Evolutionary conservation across 2,329 filamentous ascomycete species (phyloP), one percentile per base, ranked within the genome.

Genomic region (Sporothrix protearum): DNA sequence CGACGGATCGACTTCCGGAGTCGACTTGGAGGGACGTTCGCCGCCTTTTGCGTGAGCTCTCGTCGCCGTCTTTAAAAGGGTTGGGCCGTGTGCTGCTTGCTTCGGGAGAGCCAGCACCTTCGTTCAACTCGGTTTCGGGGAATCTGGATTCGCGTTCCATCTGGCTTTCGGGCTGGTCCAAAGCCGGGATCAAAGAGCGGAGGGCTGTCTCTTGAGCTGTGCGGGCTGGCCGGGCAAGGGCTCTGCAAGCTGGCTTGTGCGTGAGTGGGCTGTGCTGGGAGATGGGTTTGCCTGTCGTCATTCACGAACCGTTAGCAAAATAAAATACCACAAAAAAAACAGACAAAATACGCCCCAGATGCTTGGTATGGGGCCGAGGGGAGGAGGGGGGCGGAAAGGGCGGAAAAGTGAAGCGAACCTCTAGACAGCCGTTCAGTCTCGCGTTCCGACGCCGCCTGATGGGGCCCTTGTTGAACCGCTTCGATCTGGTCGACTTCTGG

Each of bases 21-120:
- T 73, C 76, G 64, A 81, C 83, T 71, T 85, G 85, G 68, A 84
- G 80, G 16, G 88, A 89, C 39, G 87, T 88, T 75, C 88, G 85
- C 74, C 86, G 87, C 69, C 88, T 86, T 79, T 91, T 91, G 75
- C 88, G 83, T 71, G 84, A 82, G 63, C 80, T 77, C 75, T 87
- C 85, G 77, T 80, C 82, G 80, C 89, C 87, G 80, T 67, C 67
- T 36, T 89, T 84, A 78, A 90, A 90, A 53, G 88, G 88, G 75
- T 90, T 89, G 69, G 86, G 87, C 74, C 88, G 85, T 76, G 85
- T 88, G 77, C 87, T 86, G 79, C 84, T 85, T 79, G 87, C 85
- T 82, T 91, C 88, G 80, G 86, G 86, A 77, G 87, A 89, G 80
- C 84, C 83, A 77, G 86, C 85, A 80, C 86, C 85, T 82, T 87